These are phyloP conservation scores for Podospora pseudopauciseta DNA, from an alignment of 495 filamentous ascomycete genomes.

Conservation along the genomic window DNA sequence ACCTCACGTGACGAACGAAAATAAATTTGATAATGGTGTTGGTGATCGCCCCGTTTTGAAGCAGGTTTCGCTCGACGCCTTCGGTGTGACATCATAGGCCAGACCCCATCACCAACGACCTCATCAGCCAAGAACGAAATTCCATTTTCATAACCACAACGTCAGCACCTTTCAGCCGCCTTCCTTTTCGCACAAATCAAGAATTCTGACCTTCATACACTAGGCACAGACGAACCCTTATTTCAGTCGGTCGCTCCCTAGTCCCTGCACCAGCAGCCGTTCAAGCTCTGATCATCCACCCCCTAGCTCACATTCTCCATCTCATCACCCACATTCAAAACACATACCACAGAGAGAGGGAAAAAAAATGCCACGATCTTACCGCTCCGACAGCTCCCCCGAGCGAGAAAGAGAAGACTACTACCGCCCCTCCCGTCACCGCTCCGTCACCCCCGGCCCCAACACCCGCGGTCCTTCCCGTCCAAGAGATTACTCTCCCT, in stretches of 20 bases:
- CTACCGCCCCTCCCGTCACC: not conserved
- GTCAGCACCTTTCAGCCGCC: not conserved
- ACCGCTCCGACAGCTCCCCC: not conserved
- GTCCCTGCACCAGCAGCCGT: not conserved
- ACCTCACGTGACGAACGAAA: not conserved
- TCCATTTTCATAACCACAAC: not conserved
- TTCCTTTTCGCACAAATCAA: not conserved
- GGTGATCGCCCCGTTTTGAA: not conserved
- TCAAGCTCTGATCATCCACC: not conserved
- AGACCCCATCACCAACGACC: not conserved
- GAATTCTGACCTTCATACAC: not conserved
- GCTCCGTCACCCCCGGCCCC: constrained; percentile 7
- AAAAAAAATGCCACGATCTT: not conserved
- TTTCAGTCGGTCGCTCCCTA: not conserved
- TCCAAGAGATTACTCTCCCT: constrained; percentile 10
- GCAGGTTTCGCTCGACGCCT: not conserved
- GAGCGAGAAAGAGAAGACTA: not conserved
- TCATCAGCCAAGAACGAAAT: not conserved
- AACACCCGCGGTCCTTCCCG: not conserved
- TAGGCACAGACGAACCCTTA: not conserved
- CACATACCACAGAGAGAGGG: not conserved
- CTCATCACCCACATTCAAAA: not conserved
- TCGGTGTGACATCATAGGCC: not conserved
- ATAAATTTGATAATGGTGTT: not conserved
- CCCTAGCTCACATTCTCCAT: not conserved